Conservation (phyloP, 352 stramenopile genomes). For the Stramenopiles sp. region DNA sequence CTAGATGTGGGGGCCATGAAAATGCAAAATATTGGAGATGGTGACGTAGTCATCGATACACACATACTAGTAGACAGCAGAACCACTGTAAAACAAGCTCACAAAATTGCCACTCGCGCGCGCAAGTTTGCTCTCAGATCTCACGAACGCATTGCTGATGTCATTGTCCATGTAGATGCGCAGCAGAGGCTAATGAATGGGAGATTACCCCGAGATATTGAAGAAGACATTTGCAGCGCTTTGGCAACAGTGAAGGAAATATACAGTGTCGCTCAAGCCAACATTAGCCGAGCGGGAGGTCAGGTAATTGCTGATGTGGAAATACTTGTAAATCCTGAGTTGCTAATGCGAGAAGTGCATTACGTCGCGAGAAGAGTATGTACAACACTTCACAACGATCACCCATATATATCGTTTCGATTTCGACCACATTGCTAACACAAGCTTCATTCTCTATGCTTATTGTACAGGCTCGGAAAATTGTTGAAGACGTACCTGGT, state of each 20-base stretch:
- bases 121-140: background rate
- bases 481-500: slow-evolving; percentile 6
- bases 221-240: slow-evolving; percentile 10
- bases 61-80: slow-evolving; percentile 4
- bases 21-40: background rate
- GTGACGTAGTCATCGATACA: background rate
- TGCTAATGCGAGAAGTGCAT: slow-evolving; percentile 5
- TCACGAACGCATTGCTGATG: background rate
- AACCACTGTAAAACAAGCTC: slow-evolving; percentile 2
- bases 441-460: no score
- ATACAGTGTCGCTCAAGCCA: background rate
- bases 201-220: background rate
- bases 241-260: slow-evolving; percentile 8
- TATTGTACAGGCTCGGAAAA: no score
- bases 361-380: slow-evolving; percentile 4
- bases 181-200: background rate
- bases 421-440: no score
- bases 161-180: slow-evolving; percentile 9
- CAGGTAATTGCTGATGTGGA: background rate
- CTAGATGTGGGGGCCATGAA: background rate
- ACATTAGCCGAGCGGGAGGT: background rate
- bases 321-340: slow-evolving; percentile 6
- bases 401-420: no score
- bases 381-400: no score
- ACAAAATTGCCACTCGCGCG: background rate